Conservation (phyloP, 257 asterid genomes). For the Cruciata laevipes region DNA sequence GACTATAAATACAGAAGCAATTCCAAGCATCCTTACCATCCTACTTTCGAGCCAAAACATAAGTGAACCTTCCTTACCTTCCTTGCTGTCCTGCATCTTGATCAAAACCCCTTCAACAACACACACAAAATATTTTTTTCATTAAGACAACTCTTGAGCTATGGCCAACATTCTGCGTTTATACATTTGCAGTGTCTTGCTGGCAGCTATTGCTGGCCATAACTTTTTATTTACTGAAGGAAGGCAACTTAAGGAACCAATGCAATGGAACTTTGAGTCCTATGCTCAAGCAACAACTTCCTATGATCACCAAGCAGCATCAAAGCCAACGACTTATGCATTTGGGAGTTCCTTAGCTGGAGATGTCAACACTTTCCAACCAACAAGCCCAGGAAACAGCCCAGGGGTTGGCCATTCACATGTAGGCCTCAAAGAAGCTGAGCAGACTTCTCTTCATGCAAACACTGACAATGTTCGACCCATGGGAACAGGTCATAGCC, state of each 20-base stretch:
- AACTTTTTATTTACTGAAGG: conserved; percentile 30
- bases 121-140: neutral
- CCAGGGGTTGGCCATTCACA: conserved; percentile 58
- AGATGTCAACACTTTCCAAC: conserved; percentile 23
- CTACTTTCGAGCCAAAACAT: conserved; percentile 9
- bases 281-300: neutral
- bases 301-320: conserved; percentile 13
- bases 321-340: neutral
- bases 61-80: neutral
- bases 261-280: conserved; percentile 12
- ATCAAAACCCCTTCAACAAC: neutral
- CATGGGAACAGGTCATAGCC: conserved; percentile 45
- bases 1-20: conserved; percentile 19
- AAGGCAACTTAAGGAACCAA: conserved; percentile 33
- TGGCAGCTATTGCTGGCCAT: conserved; percentile 24
- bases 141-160: neutral
- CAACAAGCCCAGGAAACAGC: conserved; percentile 59
- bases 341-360: conserved; percentile 8
- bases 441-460: conserved; percentile 13
- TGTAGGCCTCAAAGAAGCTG: conserved; percentile 10
- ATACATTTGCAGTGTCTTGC: conserved; percentile 25
- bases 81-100: neutral
- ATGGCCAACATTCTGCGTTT: conserved; percentile 32
- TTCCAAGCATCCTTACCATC: conserved; percentile 10
- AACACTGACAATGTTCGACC: conserved; percentile 32